Base-by-base conservation (phyloP, 176 grass and related monocot genomes). In the Canna indica region DNA sequence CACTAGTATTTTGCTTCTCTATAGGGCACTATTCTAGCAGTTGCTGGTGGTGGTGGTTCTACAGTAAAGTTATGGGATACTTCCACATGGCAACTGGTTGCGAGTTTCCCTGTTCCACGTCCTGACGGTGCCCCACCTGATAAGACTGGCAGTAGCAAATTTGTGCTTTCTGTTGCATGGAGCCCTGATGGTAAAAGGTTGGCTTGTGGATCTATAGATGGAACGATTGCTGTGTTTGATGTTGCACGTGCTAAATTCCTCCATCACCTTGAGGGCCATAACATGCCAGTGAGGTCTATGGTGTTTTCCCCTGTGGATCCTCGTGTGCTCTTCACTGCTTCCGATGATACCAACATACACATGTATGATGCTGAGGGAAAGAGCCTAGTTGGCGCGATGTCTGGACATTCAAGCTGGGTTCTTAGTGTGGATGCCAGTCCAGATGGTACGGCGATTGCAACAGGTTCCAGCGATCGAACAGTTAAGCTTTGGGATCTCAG, bases 11-110 rank as follows among this genome's bases (percentile, higher is more conserved):
- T 10, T 3, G 77, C 61, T 64, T 20, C 18, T 70, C 58, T 1
- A 18, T 74, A 97, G 88, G 93, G 93, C 74, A 73, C 52, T 78
- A 82, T 88, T 75, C 69, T 97, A n/a, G 94, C 88, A 65, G 88
- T 90, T 60, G 94, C 88, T 71, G 89, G 88, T 72, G 94, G 94
- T 83, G 88, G 88, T 25, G 92, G 89, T 78, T 86, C 76, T 24
- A 81, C 84, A 16, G 71, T 97, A 32, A 97, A 97, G 82, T 64
- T 92, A 36, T 97, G 88, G 93, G 86, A 90, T 60, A 97, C 94
- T 2, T 79, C 90, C 68, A 79, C 79, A 17, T 92, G 89, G 89
- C 75, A 90, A 52, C 73, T 88, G 7, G 78, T 88, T 38, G 48
- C 84, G 47, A 97, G 52, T 53, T 75, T 97, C 32, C 3, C 77